Base-by-base conservation (phyloP, 2,329 filamentous ascomycete species). In the Onygenales sp. region DNA sequence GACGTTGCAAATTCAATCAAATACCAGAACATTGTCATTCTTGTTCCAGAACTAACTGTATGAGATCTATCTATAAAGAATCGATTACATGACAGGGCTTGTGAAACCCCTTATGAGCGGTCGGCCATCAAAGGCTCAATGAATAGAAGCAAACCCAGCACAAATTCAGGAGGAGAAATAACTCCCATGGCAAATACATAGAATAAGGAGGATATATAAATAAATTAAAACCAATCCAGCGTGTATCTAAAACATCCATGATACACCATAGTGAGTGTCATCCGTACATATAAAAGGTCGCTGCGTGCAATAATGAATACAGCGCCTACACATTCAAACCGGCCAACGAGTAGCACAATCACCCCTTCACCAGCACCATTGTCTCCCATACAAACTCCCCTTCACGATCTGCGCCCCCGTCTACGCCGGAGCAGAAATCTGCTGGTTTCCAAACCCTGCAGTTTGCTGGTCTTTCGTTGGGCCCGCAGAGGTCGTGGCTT, bases 401-500 rank as follows among this genome's bases (percentile, higher is more conserved):
- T 17, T 7, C 17, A 39, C 47, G 21, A 31, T 41, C 36, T 11
- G 11, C 31, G 31, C 21, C 36, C 5, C n/a, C 17, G 10, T 38
- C 13, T 49, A 49, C 27, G 21, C 47, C 17, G 36, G 47, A 8
- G 47, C 47, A 35, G 47, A 13, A n/a, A 41, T 43, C n/a, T 47
- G 51, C 49, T 51, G 49, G 13, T 43, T 43, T 36, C 49, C 49
- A 43, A 44, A 44, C 31, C 38, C 35, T 35, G 49, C 47, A 7
- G 47, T 49, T 14, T 49, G 47, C 35, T 39, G n/a, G 21, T 49
- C 47, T 7, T 49, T 49, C 32, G 47, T 49, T 31, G 47, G 47
- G 4, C 47, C 49, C 4, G 39, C 49, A 47, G 52, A 36, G 14
- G 41, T 44, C 21, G 35, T 33, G 21, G 47, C 32, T 21, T 42